Evolutionary conservation across 257 asterid genomes (phyloP), one percentile per base, ranked within the genome.

Genomic region (Henckelia pumila): DNA sequence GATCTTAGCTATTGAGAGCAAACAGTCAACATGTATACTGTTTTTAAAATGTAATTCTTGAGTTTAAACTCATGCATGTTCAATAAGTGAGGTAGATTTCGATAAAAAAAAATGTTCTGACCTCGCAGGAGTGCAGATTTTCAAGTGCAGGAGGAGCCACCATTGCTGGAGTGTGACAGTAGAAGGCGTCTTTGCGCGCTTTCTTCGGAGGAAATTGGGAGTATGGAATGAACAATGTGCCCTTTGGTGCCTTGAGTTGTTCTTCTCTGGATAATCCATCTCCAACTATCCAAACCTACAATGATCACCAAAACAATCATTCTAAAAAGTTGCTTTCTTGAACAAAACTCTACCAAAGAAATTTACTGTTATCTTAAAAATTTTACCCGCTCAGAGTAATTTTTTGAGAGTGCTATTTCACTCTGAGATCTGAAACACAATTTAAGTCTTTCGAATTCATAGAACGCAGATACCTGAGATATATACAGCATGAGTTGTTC

Each of bases 101-200:
- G 55, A 5, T 14, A 44, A 47, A 47, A 44, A 47, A 47, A 47
- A 47, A 0, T 47, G 3, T 16, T 47, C 71, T 13, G 0, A 83
- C 97, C 95, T 91, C 97, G 19, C 96, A 88, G 56, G 95, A 88
- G 77, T 91, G 89, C 7, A 91, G 71, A 50, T 91, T 91, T 33
- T 80, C 82, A 10, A 91, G 86, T 28, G 83, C 74, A 1, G 73
- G 58, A 8, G 97, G 95, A 64, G 88, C 87, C 56, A 79, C 13
- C 96, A 91, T 81, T 32, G 98, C 85, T 7, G 98, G 95, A 44
- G 96, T 86, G 75, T 72, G 70, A 50, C 66, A 47, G 78, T 91
- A 86, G 63, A 76, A 70, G 73, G 80, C 84, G 55, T 86, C 84
- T 1, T 71, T 74, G 6, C 92, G 85, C 7, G 61, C 69, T 77